phyloP scores from a whole-genome alignment of 257 asterid species.

The Nicotiana tomentosiformis region DNA sequence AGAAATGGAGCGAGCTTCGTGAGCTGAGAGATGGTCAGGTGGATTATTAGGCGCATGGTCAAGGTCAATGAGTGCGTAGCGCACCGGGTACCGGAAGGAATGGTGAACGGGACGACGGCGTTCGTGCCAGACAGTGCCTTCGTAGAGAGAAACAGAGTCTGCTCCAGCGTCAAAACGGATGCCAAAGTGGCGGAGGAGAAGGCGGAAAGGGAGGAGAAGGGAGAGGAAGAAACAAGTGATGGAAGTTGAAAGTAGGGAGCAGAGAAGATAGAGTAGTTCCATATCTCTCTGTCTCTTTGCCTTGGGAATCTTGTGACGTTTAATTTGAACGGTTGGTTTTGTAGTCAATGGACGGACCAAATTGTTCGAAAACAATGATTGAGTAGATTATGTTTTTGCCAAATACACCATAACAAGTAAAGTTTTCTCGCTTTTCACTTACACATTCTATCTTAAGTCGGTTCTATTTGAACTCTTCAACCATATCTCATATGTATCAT shows the following conservation, averaged over 20 bases:
- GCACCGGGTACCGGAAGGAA: conserved; percentile 73
- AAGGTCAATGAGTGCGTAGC: conserved; percentile 80
- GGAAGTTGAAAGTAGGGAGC: conserved; percentile 47
- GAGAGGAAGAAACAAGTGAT: conserved; percentile 45
- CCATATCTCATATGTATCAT: too few relatives aligned
- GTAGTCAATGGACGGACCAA: too few relatives aligned
- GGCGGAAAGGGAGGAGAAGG: conserved; percentile 49
- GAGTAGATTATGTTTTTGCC: too few relatives aligned
- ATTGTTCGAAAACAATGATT: too few relatives aligned
- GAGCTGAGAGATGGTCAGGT: conserved; percentile 62
- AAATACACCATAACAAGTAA: too few relatives aligned
- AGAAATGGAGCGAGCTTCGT: conserved; percentile 56
- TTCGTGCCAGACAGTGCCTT: conserved; percentile 93
- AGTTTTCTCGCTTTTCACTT: too few relatives aligned
- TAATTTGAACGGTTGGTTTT: background rate
- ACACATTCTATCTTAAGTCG: too few relatives aligned
- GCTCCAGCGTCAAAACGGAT: conserved; percentile 6
- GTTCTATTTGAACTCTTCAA: too few relatives aligned
- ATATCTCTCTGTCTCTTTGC: conserved; percentile 14
- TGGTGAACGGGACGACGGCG: conserved; percentile 91
- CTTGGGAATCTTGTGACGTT: background rate
- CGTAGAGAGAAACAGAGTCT: conserved; percentile 36
- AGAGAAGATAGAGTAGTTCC: conserved; percentile 70
- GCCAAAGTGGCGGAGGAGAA: conserved; percentile 35
- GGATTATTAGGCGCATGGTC: conserved; percentile 31